Evolutionary conservation across 164 flowering plant genomes (phyloP), one percentile per base, ranked within the genome.

Genomic region (Chloranthus sessilifolius): DNA sequence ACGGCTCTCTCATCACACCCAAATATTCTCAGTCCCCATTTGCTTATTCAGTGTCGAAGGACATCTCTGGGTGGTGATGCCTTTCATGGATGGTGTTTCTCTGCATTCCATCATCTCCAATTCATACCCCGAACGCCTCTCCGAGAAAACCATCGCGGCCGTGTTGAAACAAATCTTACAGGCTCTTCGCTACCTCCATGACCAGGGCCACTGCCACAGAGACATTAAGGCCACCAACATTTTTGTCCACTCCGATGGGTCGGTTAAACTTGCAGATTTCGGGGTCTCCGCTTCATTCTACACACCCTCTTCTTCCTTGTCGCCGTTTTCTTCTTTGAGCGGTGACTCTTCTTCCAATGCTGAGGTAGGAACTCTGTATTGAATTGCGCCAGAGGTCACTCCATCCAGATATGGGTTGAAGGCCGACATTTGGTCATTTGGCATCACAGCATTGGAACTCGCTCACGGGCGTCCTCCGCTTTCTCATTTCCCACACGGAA

Each of bases 361-460:
- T 25, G 31, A 82, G 7, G 67, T 85, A 0, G 90, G 90, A 1
- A 80, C 94, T 2, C 90, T 85, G 3, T 82, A 82, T 33, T 81
- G 94, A 91, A 83, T 84, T 88, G 95, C 95, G 1, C 97, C 95
- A 0, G 95, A 90, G 67, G 97, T 86, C 20, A 79, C 83, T 5
- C 85, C 80, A 59, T 90, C 95, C 0, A 82, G 91, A 0, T 86
- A 87, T 34, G 70, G 86, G 17, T 72, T 66, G 61, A 85, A 85
- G 69, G 95, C 98, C 11, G 95, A 90, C 56, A 81, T 90, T 0
- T 90, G 98, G 97, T 86, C 97, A 0, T 79, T 90, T 30, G 95
- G 95, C 2, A 82, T 86, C 27, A 86, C 97, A 0, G 95, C 97
- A 0, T 37, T 90, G 5, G 97, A 90, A 49, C 67, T 90, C 7